Evolutionary conservation across 1,284 basidiomycete species (phyloP).

Genomic region (Trichosporon inkin): DNA sequence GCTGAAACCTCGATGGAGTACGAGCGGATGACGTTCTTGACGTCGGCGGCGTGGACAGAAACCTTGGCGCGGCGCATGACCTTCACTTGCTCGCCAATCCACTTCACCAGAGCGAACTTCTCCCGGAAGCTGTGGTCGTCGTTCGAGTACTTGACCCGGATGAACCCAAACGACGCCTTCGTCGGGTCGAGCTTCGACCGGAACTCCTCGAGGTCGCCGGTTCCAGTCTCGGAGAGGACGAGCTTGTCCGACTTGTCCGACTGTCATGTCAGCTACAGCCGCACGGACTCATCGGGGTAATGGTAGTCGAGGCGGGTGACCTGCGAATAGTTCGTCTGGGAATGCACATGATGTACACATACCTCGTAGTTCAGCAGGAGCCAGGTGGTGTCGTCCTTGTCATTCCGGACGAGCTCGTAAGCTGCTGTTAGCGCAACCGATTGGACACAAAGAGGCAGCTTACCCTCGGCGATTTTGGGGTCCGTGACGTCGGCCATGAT

Average conservation of each 20-base stretch:
- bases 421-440: conserved; percentile 54
- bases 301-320: too few relatives aligned
- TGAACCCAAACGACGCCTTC: conserved; percentile 77
- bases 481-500: conserved; percentile 79
- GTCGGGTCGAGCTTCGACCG: conserved; percentile 66
- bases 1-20: conserved; percentile 83
- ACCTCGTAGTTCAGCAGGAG: conserved; percentile 80
- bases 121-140: conserved; percentile 67
- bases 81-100: conserved; percentile 81
- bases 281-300: background rate
- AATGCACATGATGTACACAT: conserved; percentile 21
- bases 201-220: conserved; percentile 71
- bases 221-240: conserved; percentile 67
- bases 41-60: conserved; percentile 79
- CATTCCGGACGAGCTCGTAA: conserved; percentile 74
- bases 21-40: conserved; percentile 70
- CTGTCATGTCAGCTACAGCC: conserved; percentile 49
- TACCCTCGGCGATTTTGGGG: conserved; percentile 70
- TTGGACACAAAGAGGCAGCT: conserved; percentile 24
- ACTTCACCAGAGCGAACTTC: conserved; percentile 84
- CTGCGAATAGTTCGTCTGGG: too few relatives aligned
- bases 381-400: conserved; percentile 82
- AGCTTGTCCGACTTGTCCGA: conserved; percentile 80
- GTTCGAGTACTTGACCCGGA: conserved; percentile 74
- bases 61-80: conserved; percentile 88